phyloP scores from a whole-genome alignment of 108 stramenopile species.

The Schizochytrium sp. region DNA sequence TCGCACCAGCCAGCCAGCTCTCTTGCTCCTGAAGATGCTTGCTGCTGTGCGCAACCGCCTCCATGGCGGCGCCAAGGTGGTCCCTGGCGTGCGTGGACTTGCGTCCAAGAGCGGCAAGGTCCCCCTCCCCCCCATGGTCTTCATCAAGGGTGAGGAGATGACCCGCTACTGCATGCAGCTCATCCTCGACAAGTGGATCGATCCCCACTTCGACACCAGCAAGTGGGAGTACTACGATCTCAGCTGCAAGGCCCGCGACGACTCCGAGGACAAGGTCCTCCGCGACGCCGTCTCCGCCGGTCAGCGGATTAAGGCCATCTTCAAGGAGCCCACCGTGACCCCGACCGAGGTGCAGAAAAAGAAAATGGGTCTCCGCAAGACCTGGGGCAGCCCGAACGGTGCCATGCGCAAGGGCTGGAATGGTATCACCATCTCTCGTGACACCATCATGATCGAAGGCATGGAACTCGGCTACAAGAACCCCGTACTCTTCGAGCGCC shows the following conservation, averaged over 20 bases:
- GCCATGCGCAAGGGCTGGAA: conserved; percentile 97
- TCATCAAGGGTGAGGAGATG: conserved; percentile 77
- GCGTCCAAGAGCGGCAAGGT: conserved; percentile 13
- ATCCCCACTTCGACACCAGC: conserved; percentile 89
- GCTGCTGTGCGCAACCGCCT: conserved; percentile 3
- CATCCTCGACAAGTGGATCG: conserved; percentile 89
- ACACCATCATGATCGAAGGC: conserved; percentile 98
- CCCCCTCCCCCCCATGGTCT: conserved; percentile 53
- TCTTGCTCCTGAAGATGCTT: neutral
- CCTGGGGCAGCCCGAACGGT: conserved; percentile 92
- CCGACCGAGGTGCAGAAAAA: conserved; percentile 86
- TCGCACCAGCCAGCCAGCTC: no score
- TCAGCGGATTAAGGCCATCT: conserved; percentile 88
- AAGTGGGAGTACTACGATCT: conserved; percentile 90
- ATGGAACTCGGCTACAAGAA: conserved; percentile 95
- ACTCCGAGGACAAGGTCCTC: conserved; percentile 89
- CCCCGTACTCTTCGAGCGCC: conserved; percentile 93
- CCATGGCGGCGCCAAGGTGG: neutral
- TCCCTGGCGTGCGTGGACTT: neutral
- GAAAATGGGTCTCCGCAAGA: conserved; percentile 89
- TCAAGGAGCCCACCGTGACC: conserved; percentile 98
- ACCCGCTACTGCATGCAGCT: conserved; percentile 91
- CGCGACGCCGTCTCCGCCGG: conserved; percentile 91
- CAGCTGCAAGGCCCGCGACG: conserved; percentile 88
- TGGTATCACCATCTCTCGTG: conserved; percentile 93